Evolutionary conservation across 495 filamentous ascomycete genomes (phyloP).

Genomic region (Xanthoparmelia taractica): DNA sequence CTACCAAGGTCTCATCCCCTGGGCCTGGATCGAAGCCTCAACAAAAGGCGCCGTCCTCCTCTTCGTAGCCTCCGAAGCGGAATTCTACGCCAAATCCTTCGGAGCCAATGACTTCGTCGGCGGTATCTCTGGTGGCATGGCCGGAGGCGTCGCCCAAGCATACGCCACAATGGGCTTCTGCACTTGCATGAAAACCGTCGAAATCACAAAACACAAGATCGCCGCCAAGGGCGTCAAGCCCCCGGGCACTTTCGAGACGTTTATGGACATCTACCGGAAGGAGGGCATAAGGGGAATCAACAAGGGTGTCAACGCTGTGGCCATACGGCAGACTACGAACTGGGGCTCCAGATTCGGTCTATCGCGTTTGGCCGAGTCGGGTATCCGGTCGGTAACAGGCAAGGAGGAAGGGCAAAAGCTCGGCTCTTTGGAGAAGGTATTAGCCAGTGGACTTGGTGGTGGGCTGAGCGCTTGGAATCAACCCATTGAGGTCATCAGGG

Average conservation of each 20-base stretch:
- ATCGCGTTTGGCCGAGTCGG: constrained; percentile 78
- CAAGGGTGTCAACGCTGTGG: constrained; percentile 94
- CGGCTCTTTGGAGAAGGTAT: constrained; percentile 75
- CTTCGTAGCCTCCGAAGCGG: constrained; percentile 97
- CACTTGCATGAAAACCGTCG: constrained; percentile 99
- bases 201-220: constrained; percentile 97
- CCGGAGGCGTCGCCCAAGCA: constrained; percentile 90
- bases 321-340: constrained; percentile 98
- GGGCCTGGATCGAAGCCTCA: constrained; percentile 99
- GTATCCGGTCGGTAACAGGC: constrained; percentile 70
- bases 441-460: constrained; percentile 80
- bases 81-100: constrained; percentile 75
- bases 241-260: constrained; percentile 81
- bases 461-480: constrained; percentile 97
- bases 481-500: constrained; percentile 98
- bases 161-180: constrained; percentile 99
- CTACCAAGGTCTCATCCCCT: constrained; percentile 98
- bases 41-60: constrained; percentile 98
- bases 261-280: constrained; percentile 92
- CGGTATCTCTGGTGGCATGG: constrained; percentile 87
- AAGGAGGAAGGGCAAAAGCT: constrained; percentile 77
- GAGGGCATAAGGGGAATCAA: constrained; percentile 97
- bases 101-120: constrained; percentile 79
- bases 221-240: constrained; percentile 75
- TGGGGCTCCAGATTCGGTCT: constrained; percentile 97